Conservation (phyloP, 257 asterid genomes). For the Eustoma russellianum region DNA sequence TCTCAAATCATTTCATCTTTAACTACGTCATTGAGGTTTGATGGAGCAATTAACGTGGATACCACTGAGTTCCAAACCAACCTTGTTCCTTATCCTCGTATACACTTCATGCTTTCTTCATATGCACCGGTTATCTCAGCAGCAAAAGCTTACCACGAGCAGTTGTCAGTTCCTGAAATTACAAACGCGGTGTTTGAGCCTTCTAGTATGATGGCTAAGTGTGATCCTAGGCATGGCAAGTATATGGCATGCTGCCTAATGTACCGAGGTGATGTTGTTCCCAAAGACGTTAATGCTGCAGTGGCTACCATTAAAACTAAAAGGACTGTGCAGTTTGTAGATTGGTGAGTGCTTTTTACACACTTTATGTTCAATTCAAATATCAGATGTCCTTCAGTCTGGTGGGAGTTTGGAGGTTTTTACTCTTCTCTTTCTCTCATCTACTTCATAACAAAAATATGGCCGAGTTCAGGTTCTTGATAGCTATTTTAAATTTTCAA, state of each 20-base stretch:
- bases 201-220: conserved; percentile 16
- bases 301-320: conserved; percentile 14
- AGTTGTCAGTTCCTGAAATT: conserved; percentile 13
- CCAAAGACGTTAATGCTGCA: conserved; percentile 17
- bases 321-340: conserved; percentile 12
- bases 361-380: background rate
- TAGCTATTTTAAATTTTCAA: too few species aligned
- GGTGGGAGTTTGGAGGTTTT: too few species aligned
- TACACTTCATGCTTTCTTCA: conserved; percentile 17
- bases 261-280: conserved; percentile 15
- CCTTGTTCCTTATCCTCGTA: conserved; percentile 17
- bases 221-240: conserved; percentile 15
- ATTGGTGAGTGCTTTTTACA: conserved; percentile 8
- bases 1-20: conserved; percentile 14
- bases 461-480: too few species aligned
- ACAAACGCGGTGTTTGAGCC: conserved; percentile 14
- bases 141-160: conserved; percentile 16
- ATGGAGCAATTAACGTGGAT: conserved; percentile 14
- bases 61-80: conserved; percentile 15
- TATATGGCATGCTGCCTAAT: conserved; percentile 17
- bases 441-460: too few species aligned
- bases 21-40: conserved; percentile 16
- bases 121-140: conserved; percentile 16
- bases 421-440: too few species aligned
- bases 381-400: too few species aligned